Evolutionary conservation across 345 rosid genomes (phyloP).

Genomic region (Rhizophora mangle): DNA sequence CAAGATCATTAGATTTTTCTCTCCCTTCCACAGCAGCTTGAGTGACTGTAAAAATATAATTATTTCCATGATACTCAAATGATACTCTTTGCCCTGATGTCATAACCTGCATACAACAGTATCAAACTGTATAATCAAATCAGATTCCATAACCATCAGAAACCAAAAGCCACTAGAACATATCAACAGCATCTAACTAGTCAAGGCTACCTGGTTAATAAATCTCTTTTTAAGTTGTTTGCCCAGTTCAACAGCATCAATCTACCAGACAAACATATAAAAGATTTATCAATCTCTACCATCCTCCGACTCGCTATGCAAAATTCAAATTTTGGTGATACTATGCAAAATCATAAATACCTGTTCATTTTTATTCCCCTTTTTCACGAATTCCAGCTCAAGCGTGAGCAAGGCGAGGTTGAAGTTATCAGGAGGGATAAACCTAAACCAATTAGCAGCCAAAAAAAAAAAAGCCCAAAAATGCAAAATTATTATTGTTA

Average conservation of each 20-base stretch:
- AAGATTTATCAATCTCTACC: not conserved
- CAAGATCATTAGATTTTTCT: constrained; percentile 51
- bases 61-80: constrained; percentile 89
- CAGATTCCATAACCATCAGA: not conserved
- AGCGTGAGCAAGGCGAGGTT: constrained; percentile 70
- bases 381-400: constrained; percentile 91
- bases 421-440: constrained; percentile 72
- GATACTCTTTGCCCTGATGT: constrained; percentile 82
- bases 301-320: constrained; percentile 3
- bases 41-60: constrained; percentile 78
- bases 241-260: constrained; percentile 86
- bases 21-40: constrained; percentile 73
- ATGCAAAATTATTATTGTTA: not conserved
- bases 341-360: constrained; percentile 25
- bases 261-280: constrained; percentile 32
- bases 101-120: constrained; percentile 59
- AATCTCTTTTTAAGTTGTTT: constrained; percentile 77
- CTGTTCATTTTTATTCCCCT: constrained; percentile 85
- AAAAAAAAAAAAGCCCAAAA: not conserved
- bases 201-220: constrained; percentile 56
- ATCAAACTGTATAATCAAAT: constrained; percentile 4
- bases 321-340: not conserved
- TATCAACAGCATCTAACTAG: not conserved
- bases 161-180: not conserved
- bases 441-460: constrained; percentile 39